phyloP scores from a whole-genome alignment of 805 yeast genomes.

The Zygosaccharomyces pseudorouxii region DNA sequence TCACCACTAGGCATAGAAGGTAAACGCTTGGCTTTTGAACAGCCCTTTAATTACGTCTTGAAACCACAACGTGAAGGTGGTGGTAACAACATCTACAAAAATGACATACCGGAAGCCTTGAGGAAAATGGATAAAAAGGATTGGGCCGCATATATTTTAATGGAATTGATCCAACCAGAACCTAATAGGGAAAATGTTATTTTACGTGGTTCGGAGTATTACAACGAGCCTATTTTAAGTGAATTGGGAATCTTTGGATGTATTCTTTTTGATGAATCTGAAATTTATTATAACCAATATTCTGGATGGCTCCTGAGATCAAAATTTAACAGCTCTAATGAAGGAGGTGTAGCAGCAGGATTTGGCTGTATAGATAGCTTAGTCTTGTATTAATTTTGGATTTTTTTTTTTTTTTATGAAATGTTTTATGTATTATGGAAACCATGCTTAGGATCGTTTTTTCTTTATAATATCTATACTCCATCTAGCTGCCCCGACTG shows the following conservation, averaged over 20 bases:
- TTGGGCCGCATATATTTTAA: conserved; percentile 88
- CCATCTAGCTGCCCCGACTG: conserved; percentile 64
- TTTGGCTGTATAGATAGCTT: conserved; percentile 94
- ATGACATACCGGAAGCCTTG: conserved; percentile 75
- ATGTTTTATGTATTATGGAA: no score
- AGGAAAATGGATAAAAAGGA: conserved; percentile 53
- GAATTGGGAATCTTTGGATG: conserved; percentile 92
- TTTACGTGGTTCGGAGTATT: conserved; percentile 57
- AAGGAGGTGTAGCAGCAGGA: conserved; percentile 99
- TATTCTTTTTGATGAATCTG: conserved; percentile 64
- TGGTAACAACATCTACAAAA: conserved; percentile 88
- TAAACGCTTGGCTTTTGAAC: conserved; percentile 57
- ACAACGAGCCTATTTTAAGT: conserved; percentile 72
- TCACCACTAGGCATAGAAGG: conserved; percentile 59
- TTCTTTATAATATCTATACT: conserved; percentile 40
- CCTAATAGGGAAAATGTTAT: conserved; percentile 65
- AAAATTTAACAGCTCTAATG: conserved; percentile 80
- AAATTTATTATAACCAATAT: conserved; percentile 55
- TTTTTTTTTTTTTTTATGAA: neutral
- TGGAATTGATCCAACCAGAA: conserved; percentile 82
- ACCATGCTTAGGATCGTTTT: neutral
- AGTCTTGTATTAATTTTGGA: conserved; percentile 30
- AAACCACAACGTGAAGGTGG: conserved; percentile 99
- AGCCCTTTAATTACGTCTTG: conserved; percentile 71
- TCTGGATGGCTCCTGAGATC: conserved; percentile 88